Evolutionary conservation across 176 grass and related monocot species (phyloP).

Genomic region (Eragrostis nindensis): DNA sequence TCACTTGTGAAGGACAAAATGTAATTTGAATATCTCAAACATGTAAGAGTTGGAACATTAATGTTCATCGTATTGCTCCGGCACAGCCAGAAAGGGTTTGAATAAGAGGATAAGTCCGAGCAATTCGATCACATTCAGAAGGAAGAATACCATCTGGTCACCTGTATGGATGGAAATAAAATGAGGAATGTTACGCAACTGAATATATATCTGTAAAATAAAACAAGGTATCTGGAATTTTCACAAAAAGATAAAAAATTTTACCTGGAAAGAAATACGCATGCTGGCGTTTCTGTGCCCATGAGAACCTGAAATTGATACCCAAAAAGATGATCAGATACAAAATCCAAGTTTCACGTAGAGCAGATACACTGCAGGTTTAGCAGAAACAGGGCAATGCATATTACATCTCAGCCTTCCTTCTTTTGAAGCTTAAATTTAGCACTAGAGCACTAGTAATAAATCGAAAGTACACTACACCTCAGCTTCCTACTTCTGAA

Average conservation of each 20-base stretch:
- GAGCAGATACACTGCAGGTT: not conserved
- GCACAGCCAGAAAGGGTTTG: conserved; percentile 60
- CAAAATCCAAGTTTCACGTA: not conserved
- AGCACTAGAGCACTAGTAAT: not conserved
- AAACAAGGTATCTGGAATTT: not conserved
- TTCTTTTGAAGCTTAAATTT: not conserved
- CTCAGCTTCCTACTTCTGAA: not conserved
- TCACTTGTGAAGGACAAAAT: not conserved
- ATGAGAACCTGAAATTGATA: conserved; percentile 67
- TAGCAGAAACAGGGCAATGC: not conserved
- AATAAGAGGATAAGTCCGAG: conserved; percentile 66
- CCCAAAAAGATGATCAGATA: not conserved
- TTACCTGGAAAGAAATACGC: conserved; percentile 70
- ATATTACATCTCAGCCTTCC: not conserved
- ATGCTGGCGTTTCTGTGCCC: conserved; percentile 77
- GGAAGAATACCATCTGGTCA: conserved; percentile 75
- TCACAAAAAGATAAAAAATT: not conserved
- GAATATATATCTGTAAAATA: not conserved
- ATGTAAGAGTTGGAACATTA: not conserved
- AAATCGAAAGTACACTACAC: not conserved
- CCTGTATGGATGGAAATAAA: conserved; percentile 37
- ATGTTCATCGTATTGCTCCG: conserved; percentile 17
- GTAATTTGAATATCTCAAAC: conserved; percentile 5
- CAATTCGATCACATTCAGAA: conserved; percentile 58
- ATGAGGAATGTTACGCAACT: not conserved